phyloP scores from a whole-genome alignment of 148 eudicot genomes.

The Rhododendron mucronatum region DNA sequence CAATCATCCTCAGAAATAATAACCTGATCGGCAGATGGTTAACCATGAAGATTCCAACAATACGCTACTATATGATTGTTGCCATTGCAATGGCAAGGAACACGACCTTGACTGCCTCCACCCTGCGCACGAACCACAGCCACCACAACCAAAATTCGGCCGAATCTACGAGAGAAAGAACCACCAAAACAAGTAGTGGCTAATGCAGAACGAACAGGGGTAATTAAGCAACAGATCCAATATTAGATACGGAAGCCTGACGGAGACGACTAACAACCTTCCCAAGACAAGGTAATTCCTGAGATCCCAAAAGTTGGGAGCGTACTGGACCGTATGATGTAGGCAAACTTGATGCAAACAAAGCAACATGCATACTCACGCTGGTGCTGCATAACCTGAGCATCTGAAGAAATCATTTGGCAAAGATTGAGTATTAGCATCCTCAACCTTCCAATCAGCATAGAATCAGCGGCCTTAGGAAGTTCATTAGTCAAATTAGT shows the following conservation, averaged over 20 bases:
- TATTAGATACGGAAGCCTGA: neutral
- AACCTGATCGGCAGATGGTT: too few relatives aligned
- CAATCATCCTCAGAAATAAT: too few relatives aligned
- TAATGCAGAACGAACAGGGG: neutral
- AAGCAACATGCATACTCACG: neutral
- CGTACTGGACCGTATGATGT: neutral
- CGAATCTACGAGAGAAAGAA: too few relatives aligned
- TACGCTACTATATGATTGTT: too few relatives aligned
- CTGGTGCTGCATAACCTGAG: neutral
- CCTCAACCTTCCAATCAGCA: neutral
- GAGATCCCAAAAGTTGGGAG: neutral
- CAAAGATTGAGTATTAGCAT: neutral
- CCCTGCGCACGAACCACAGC: too few relatives aligned
- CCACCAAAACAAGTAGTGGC: neutral
- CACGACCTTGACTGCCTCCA: too few relatives aligned
- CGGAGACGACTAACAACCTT: neutral
- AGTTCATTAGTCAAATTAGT: neutral
- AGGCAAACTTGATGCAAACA: neutral
- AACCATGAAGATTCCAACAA: too few relatives aligned
- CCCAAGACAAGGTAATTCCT: neutral
- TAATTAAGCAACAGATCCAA: neutral
- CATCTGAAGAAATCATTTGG: neutral
- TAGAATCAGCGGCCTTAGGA: neutral
- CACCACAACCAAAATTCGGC: too few relatives aligned
- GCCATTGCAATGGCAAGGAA: too few relatives aligned